Conservation (phyloP, 1,284 basidiomycete species). For the Termitomyces sp. region DNA sequence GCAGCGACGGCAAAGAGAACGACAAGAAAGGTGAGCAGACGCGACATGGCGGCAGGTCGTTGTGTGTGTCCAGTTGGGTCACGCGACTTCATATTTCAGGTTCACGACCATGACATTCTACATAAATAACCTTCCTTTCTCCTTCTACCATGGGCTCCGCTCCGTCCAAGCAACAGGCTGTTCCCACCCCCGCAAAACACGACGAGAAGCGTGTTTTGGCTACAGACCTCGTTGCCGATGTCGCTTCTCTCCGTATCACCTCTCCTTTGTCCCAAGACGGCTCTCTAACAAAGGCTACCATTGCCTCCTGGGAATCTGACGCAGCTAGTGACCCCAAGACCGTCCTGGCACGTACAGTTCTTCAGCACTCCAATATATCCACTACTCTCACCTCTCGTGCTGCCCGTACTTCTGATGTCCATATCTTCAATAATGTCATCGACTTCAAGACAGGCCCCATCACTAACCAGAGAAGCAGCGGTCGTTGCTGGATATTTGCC, state of each 20-base stretch:
- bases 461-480: slow-evolving; percentile 84
- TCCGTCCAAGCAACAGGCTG: slow-evolving; percentile 36
- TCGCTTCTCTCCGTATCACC: slow-evolving; percentile 27
- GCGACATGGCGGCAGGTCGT: slow-evolving; percentile 1
- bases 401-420: slow-evolving; percentile 62
- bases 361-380: slow-evolving; percentile 71
- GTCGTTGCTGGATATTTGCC: slow-evolving; percentile 91
- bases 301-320: slow-evolving; percentile 62
- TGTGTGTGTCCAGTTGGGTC: not conserved
- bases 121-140: not conserved
- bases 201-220: slow-evolving; percentile 29
- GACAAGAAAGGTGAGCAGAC: slow-evolving; percentile 18
- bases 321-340: slow-evolving; percentile 59
- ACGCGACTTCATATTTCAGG: not conserved
- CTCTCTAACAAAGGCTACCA: slow-evolving; percentile 50
- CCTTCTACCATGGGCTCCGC: slow-evolving; percentile 48
- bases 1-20: slow-evolving; percentile 28
- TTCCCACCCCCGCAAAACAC: not conserved
- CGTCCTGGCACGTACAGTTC: slow-evolving; percentile 75
- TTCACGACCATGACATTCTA: too few species aligned
- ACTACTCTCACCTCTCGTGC: slow-evolving; percentile 62
- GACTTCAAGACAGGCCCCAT: slow-evolving; percentile 79
- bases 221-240: slow-evolving; percentile 20
- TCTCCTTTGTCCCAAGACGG: slow-evolving; percentile 49
- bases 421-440: slow-evolving; percentile 82